Evolutionary conservation across 169 alveolate species (phyloP).

Genomic region (Cryptosporidium andersoni): DNA sequence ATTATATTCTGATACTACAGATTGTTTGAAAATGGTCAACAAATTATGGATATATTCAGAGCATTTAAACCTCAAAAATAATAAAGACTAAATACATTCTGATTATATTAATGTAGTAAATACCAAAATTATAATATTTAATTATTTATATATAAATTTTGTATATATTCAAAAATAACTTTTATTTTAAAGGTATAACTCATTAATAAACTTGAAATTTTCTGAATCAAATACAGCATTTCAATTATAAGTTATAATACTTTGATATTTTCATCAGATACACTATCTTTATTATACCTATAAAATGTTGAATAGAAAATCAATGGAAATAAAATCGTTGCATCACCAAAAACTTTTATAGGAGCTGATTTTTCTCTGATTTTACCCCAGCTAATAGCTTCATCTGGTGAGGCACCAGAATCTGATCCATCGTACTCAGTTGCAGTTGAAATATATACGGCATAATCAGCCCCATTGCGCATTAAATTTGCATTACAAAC

Average conservation of each 20-base stretch:
- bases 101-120: too few relatives aligned
- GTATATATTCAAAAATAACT: neutral
- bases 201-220: too few relatives aligned
- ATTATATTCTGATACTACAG: too few relatives aligned
- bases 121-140: neutral
- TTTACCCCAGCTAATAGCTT: slow-evolving; percentile 99
- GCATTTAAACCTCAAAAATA: slow-evolving; percentile 35
- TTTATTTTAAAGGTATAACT: too few relatives aligned
- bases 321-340: slow-evolving; percentile 93
- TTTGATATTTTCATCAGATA: neutral
- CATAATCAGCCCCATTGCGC: slow-evolving; percentile 99
- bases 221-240: too few relatives aligned
- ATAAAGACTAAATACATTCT: too few relatives aligned
- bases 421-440: slow-evolving; percentile 98
- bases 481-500: slow-evolving; percentile 97
- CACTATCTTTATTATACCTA: neutral
- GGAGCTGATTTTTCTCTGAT: slow-evolving; percentile 92
- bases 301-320: slow-evolving; percentile 60
- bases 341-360: slow-evolving; percentile 97
- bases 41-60: slow-evolving; percentile 44
- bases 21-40: neutral
- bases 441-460: slow-evolving; percentile 97
- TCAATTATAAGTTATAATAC: neutral
- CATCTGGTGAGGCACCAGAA: slow-evolving; percentile 99
- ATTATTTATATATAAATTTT: neutral